Evolutionary conservation across 257 asterid genomes (phyloP), one percentile per base, ranked within the genome.

Genomic region (Scutellaria barbata): DNA sequence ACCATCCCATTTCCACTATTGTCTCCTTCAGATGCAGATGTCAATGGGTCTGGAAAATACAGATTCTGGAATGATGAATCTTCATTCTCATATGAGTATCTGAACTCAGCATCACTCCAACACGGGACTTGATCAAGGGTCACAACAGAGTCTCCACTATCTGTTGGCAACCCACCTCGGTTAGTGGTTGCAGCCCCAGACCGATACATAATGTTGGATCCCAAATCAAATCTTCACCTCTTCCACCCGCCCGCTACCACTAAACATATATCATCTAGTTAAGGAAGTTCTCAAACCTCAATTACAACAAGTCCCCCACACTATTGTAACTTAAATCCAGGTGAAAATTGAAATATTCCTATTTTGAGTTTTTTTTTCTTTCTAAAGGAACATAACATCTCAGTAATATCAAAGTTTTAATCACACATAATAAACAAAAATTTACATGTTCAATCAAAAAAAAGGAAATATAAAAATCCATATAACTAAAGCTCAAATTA

Each of bases 121-220:
- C 89, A 78, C 0, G 96, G 96, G 77, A 92, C 76, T 85, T 92
- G 96, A 74, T 88, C 96, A 9, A 92, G 63, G 12, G 89, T 86
- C 80, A 92, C 98, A 62, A 85, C 94, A 43, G 91, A 66, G 80
- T 86, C 94, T 68, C 81, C 92, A 80, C 83, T 86, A 73, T 84
- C 96, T 14, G 92, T 86, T 1, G 94, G 88, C 79, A 80, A 54
- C 56, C 96, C 96, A 20, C 96, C 98, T 53, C 87, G 86, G 68
- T 82, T 83, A 72, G 90, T 48, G 63, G 88, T 83, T 14, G 85
- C 87, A 11, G 86, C 84, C 79, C 81, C 89, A 59, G 92, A 63
- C 71, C 76, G 80, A 71, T 80, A 76, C 92, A 90, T 89, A 73
- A 40, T 83, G 74, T 9, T 45, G 16, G 74, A 71, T 58, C 81